phyloP scores from a whole-genome alignment of 2,329 filamentous ascomycete species.

The Colletotrichum australisinense region DNA sequence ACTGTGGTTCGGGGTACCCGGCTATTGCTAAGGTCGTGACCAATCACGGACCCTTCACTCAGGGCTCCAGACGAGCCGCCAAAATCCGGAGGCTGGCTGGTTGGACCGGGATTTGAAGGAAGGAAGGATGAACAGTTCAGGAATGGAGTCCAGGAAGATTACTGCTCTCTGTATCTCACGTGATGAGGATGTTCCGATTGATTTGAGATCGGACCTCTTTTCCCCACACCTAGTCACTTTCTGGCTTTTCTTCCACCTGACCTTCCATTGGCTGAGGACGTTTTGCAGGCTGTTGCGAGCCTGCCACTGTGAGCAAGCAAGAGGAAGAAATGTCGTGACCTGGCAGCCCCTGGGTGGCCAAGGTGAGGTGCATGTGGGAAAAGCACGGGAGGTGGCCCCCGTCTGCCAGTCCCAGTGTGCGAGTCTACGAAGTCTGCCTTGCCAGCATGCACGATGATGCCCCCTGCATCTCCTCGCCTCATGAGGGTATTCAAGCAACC shows the following conservation, averaged over 20 bases:
- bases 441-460: constrained; percentile 1
- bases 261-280: not conserved
- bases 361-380: not conserved
- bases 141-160: not conserved
- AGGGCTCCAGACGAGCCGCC: not conserved
- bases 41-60: not conserved
- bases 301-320: not conserved
- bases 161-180: not conserved
- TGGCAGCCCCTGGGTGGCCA: not conserved
- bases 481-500: not conserved
- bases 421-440: constrained; percentile 1
- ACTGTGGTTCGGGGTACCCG: not conserved
- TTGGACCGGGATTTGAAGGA: not conserved
- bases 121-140: not conserved
- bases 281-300: not conserved
- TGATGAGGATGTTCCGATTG: not conserved
- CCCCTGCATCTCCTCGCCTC: constrained; percentile 3
- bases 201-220: not conserved
- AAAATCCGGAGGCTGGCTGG: not conserved
- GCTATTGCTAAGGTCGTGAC: not conserved
- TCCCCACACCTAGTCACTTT: not conserved
- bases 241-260: not conserved
- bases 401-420: no score
- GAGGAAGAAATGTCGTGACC: not conserved
- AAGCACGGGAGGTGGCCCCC: not conserved